These are phyloP conservation scores for Gryganskiella cystojenkinii DNA, from an alignment of 192 early-diverging fungal species.

Conservation along the genomic window DNA sequence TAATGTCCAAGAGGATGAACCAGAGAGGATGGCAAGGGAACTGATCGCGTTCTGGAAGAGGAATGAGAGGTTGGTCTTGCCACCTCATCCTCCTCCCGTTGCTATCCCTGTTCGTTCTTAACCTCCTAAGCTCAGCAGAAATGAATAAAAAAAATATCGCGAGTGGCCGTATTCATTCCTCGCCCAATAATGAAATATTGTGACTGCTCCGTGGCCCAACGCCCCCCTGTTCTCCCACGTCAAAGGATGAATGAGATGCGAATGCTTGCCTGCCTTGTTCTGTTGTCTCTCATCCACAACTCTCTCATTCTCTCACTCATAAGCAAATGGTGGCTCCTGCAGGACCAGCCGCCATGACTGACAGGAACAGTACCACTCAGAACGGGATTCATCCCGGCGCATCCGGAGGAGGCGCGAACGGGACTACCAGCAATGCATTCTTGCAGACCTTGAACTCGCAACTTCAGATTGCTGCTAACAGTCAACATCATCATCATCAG, in stretches of 20 bases:
- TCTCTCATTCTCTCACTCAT: conserved; percentile 4
- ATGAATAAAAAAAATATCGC: conserved; percentile 1
- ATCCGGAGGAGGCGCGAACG: too few relatives aligned
- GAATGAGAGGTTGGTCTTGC: conserved; percentile 68
- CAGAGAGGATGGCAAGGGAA: conserved; percentile 62
- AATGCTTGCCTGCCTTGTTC: too few relatives aligned
- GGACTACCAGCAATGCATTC: conserved; percentile 40
- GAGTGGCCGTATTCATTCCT: too few relatives aligned
- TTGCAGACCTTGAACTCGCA: conserved; percentile 45
- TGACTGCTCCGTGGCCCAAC: background rate
- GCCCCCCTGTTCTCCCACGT: background rate
- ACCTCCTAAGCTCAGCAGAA: too few relatives aligned
- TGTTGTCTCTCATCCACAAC: background rate
- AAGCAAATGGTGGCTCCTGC: conserved; percentile 31
- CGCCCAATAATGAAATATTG: background rate
- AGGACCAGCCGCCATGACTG: conserved; percentile 10
- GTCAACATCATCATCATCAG: conserved; percentile 14
- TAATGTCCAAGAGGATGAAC: conserved; percentile 78
- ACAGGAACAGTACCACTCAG: conserved; percentile 10
- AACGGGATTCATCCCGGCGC: too few relatives aligned
- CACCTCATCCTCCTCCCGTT: conserved; percentile 33
- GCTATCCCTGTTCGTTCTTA: background rate
- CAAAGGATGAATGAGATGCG: too few relatives aligned
- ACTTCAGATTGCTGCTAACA: conserved; percentile 36
- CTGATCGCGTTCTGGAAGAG: conserved; percentile 77